These are phyloP conservation scores for Carex kokanica DNA, from an alignment of 176 grass and related monocot genomes.

Conservation along the genomic window DNA sequence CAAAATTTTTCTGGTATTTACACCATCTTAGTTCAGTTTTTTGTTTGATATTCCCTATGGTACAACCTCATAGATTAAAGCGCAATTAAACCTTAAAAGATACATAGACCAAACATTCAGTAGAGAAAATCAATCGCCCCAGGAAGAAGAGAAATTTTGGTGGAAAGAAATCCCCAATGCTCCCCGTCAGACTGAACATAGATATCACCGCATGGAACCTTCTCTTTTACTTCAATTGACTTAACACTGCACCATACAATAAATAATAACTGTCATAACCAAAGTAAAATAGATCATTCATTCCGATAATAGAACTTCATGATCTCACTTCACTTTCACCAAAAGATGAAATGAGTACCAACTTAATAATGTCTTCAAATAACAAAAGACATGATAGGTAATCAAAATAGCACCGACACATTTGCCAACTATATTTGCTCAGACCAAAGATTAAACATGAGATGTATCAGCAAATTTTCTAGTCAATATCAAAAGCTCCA, in stretches of 20 bases:
- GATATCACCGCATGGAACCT: conserved; percentile 37
- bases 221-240: conserved; percentile 78
- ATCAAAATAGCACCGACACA: not conserved
- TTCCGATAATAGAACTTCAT: not conserved
- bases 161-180: conserved; percentile 77
- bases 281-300: not conserved
- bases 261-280: conserved; percentile 8
- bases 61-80: conserved; percentile 6
- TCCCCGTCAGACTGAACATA: conserved; percentile 90
- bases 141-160: conserved; percentile 69
- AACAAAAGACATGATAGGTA: not conserved
- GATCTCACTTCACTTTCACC: not conserved
- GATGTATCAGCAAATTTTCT: not conserved
- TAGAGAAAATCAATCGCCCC: conserved; percentile 68
- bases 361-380: not conserved
- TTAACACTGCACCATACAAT: conserved; percentile 41
- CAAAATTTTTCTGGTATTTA: not conserved
- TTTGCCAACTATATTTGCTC: not conserved
- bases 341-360: not conserved
- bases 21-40: not conserved
- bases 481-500: not conserved
- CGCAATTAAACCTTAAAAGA: not conserved
- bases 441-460: not conserved
- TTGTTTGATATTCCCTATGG: not conserved
- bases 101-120: conserved; percentile 22